Percentiles rank a stretch among this genome's conserved stretches.
Conservation (phyloP, 106 monocot genomes). For the Vanilla planifolia region DNA sequence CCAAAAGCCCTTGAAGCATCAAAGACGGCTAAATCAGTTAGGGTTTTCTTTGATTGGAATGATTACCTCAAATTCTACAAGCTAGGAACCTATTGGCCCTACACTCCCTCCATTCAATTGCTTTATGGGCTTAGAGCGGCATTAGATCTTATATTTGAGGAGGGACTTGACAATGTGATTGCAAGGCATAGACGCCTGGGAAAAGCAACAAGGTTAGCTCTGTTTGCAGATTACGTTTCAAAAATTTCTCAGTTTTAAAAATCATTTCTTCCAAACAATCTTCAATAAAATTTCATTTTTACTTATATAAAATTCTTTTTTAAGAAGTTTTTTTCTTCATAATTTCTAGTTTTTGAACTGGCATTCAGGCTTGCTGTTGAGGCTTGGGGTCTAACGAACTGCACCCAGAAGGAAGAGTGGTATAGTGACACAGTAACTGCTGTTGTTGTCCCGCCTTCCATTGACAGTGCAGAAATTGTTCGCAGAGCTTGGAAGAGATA, state of each 20-base stretch:
- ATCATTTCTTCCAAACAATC: too few species aligned
- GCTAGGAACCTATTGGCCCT: conserved; percentile 84
- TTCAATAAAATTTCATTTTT: too few species aligned
- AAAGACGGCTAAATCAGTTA: conserved; percentile 75
- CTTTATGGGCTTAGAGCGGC: conserved; percentile 83
- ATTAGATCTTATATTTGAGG: conserved; percentile 80
- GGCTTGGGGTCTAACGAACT: conserved; percentile 97
- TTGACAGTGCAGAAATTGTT: conserved; percentile 79
- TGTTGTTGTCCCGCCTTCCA: conserved; percentile 64
- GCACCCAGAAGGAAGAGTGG: conserved; percentile 90
- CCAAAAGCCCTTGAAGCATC: conserved; percentile 84
- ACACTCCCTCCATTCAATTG: conserved; percentile 86
- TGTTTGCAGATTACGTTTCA: too few species aligned
- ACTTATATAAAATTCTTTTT: too few species aligned
- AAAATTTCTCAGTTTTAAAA: too few species aligned
- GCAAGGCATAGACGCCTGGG: conserved; percentile 71
- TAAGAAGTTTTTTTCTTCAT: background rate
- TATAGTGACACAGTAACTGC: conserved; percentile 86
- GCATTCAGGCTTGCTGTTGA: conserved; percentile 68
- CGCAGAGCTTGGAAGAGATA: conserved; percentile 82
- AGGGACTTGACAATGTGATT: conserved; percentile 87
- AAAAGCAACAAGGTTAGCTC: conserved; percentile 68
- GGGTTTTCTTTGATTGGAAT: conserved; percentile 90
- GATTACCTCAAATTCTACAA: conserved; percentile 90
- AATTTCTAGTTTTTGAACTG: background rate